Conservation (phyloP, 2,329 filamentous ascomycete species). For the Clonostachys rosea region DNA sequence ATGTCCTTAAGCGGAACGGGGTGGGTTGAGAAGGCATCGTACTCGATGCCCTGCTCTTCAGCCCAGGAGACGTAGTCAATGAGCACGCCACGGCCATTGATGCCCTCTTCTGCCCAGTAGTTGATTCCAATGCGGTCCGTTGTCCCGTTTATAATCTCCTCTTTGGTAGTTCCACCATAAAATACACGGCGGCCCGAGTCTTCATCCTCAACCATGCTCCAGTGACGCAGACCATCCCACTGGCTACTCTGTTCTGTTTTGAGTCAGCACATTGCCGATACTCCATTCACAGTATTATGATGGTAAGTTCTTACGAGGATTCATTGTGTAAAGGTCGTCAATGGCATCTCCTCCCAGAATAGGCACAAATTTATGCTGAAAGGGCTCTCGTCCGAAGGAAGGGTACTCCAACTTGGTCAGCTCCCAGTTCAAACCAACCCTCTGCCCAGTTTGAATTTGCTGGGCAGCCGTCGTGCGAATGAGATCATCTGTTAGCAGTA, state of each 20-base stretch:
- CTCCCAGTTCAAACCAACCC: conserved; percentile 50
- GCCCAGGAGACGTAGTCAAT: conserved; percentile 44
- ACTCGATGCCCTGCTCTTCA: conserved; percentile 23
- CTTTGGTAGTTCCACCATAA: conserved; percentile 39
- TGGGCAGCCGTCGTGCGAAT: conserved; percentile 41
- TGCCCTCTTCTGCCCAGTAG: conserved; percentile 25
- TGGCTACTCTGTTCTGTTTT: conserved; percentile 36
- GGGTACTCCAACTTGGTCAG: conserved; percentile 50
- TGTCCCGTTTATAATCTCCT: conserved; percentile 35
- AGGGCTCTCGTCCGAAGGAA: conserved; percentile 44
- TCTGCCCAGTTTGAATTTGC: conserved; percentile 44
- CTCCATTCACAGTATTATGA: neutral
- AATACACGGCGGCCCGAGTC: conserved; percentile 30
- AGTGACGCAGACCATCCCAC: conserved; percentile 47
- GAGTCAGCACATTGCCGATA: neutral
- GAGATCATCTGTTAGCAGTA: conserved; percentile 46
- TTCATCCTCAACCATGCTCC: conserved; percentile 29
- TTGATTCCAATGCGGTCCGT: conserved; percentile 40
- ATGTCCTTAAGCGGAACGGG: conserved; percentile 20
- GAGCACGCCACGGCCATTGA: conserved; percentile 40
- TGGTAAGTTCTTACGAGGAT: conserved; percentile 22
- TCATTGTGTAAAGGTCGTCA: conserved; percentile 44
- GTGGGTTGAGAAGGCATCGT: conserved; percentile 32
- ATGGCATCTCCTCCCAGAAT: conserved; percentile 39
- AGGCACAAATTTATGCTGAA: conserved; percentile 43